Conservation (phyloP, 106 monocot genomes). For the Dendrobium catenatum region DNA sequence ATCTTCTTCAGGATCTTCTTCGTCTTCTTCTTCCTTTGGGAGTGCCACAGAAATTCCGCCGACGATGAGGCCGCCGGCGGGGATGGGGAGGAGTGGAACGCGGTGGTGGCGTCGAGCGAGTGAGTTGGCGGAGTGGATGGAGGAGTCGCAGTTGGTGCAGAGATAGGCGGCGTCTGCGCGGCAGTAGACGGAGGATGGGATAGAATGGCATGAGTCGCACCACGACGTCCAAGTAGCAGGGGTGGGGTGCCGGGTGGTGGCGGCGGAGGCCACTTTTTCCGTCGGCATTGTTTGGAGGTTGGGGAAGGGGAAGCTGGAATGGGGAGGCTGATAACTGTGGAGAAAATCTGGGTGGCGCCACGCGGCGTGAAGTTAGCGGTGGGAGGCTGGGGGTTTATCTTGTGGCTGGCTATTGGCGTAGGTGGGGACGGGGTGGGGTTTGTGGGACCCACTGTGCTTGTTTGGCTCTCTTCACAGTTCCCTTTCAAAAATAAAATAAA, state of each 20-base stretch:
- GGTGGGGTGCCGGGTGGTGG: neutral
- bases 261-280: neutral
- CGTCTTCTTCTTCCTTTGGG: neutral
- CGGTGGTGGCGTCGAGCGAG: slow-evolving; percentile 38
- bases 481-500: too few relatives aligned
- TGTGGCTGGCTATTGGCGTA: slow-evolving; percentile 12
- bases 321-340: neutral
- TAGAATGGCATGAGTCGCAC: slow-evolving; percentile 33
- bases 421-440: slow-evolving; percentile 4
- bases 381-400: slow-evolving; percentile 16
- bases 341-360: slow-evolving; percentile 14
- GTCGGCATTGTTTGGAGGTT: slow-evolving; percentile 1
- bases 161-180: slow-evolving; percentile 30
- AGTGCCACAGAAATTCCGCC: neutral
- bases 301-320: neutral
- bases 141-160: slow-evolving; percentile 30
- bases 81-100: slow-evolving; percentile 18
- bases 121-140: slow-evolving; percentile 32
- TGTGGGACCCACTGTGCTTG: too few relatives aligned
- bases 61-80: slow-evolving; percentile 2
- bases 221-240: neutral
- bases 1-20: neutral
- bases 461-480: too few relatives aligned
- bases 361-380: slow-evolving; percentile 23
- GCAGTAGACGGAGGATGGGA: slow-evolving; percentile 28